Conservation (phyloP, 2,329 filamentous ascomycete species). For the Neoascochyta sp. region DNA sequence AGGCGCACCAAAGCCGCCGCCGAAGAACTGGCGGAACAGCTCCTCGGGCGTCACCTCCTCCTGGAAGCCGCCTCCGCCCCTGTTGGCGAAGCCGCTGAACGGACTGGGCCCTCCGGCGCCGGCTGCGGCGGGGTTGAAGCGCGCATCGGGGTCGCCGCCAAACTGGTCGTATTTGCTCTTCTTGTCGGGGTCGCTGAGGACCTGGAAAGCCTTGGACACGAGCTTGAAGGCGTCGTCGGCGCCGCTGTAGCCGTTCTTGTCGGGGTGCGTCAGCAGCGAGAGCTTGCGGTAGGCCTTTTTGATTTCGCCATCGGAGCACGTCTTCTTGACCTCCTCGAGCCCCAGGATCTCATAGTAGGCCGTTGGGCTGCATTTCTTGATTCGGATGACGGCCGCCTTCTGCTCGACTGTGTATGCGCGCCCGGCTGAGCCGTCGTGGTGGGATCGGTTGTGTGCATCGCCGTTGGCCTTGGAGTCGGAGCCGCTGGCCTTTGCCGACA, state of each 20-base stretch:
- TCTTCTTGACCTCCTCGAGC: constrained; percentile 60
- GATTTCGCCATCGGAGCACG: constrained; percentile 76
- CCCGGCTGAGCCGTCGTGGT: constrained; percentile 72
- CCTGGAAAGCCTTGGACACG: constrained; percentile 89
- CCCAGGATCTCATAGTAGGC: constrained; percentile 95
- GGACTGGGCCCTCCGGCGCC: constrained; percentile 53
- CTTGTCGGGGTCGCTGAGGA: constrained; percentile 92
- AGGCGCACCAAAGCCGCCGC: constrained; percentile 64
- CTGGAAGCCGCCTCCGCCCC: constrained; percentile 65
- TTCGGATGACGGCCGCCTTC: constrained; percentile 84
- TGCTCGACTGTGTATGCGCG: constrained; percentile 84
- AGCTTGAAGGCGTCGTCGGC: constrained; percentile 99
- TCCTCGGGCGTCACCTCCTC: constrained; percentile 95
- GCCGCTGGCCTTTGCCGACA: constrained; percentile 47
- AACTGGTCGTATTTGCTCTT: constrained; percentile 81
- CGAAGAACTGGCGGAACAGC: constrained; percentile 96
- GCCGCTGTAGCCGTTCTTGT: constrained; percentile 95
- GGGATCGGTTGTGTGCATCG: constrained; percentile 52
- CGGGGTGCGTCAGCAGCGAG: constrained; percentile 90
- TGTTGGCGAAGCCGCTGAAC: constrained; percentile 59
- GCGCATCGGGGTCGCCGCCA: constrained; percentile 86
- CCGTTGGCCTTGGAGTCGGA: constrained; percentile 39
- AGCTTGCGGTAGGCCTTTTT: constrained; percentile 98
- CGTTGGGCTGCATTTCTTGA: constrained; percentile 76
- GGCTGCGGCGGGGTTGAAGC: constrained; percentile 64